phyloP scores from a whole-genome alignment of 805 yeast species.

The Wickerhamiella azymoides region DNA sequence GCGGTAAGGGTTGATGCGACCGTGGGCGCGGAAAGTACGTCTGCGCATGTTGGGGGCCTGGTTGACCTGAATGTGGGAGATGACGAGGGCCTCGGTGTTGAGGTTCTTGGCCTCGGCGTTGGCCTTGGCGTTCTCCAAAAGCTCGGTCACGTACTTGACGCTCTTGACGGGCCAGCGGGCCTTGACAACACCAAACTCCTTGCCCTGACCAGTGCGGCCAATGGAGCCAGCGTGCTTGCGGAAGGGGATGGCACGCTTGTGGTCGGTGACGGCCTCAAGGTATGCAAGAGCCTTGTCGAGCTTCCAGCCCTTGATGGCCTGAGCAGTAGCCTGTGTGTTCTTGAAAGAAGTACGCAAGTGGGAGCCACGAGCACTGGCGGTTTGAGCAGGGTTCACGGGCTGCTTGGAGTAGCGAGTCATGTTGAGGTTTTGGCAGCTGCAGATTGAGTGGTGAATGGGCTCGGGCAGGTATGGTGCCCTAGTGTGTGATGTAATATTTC shows the following conservation, averaged over 20 bases:
- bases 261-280: constrained; percentile 91
- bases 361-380: constrained; percentile 98
- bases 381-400: constrained; percentile 98
- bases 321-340: constrained; percentile 99
- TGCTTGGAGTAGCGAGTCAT: constrained; percentile 99
- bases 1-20: constrained; percentile 99
- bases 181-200: constrained; percentile 98
- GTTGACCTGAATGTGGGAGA: constrained; percentile 99
- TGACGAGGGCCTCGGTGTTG: constrained; percentile 80
- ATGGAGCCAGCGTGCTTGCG: constrained; percentile 92
- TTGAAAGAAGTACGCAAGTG: constrained; percentile 98
- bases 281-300: constrained; percentile 89
- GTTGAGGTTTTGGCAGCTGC: constrained; percentile 2
- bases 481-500: not conserved
- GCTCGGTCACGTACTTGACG: constrained; percentile 86
- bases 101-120: constrained; percentile 99
- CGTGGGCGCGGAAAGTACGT: constrained; percentile 99
- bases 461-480: constrained; percentile 1
- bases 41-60: constrained; percentile 99
- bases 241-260: constrained; percentile 99
- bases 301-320: constrained; percentile 97
- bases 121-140: constrained; percentile 94
- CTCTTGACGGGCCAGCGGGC: constrained; percentile 99
- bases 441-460: constrained; percentile 3
- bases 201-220: constrained; percentile 99